Evolutionary conservation across 2,329 filamentous ascomycete genomes (phyloP).

Genomic region (Lecanicillium sp.): DNA sequence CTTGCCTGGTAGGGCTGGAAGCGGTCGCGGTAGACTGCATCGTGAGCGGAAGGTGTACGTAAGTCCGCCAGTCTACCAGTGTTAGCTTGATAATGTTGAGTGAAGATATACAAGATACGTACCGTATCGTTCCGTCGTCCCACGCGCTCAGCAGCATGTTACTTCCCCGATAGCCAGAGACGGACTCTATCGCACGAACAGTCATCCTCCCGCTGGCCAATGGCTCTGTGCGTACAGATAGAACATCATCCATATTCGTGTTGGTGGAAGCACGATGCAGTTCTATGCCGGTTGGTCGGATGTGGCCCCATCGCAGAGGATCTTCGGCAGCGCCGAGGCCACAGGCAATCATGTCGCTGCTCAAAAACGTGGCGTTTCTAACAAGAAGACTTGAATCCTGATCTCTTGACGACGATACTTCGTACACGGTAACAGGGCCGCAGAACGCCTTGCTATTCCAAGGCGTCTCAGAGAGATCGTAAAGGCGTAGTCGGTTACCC

Average conservation of each 20-base stretch:
- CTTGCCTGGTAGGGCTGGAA: constrained; percentile 38
- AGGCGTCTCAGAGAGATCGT: constrained; percentile 14
- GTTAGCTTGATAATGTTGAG: background rate
- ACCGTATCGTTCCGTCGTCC: constrained; percentile 43
- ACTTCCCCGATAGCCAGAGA: constrained; percentile 26
- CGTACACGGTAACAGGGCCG: constrained; percentile 15
- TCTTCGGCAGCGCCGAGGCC: constrained; percentile 32
- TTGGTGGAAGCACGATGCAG: constrained; percentile 27
- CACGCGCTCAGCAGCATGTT: constrained; percentile 42
- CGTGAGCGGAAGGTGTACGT: constrained; percentile 37
- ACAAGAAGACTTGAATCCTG: constrained; percentile 18
- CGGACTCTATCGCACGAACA: constrained; percentile 38
- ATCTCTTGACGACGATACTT: constrained; percentile 16
- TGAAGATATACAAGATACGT: constrained; percentile 8
- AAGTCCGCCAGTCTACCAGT: constrained; percentile 36
- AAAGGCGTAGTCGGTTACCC: constrained; percentile 21
- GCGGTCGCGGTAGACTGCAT: constrained; percentile 44
- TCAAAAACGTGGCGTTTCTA: constrained; percentile 36
- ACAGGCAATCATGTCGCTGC: constrained; percentile 34
- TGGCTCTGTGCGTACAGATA: constrained; percentile 10
- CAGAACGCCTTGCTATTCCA: constrained; percentile 6
- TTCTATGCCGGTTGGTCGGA: constrained; percentile 37
- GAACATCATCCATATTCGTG: background rate
- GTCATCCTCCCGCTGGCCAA: constrained; percentile 27
- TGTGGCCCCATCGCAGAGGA: constrained; percentile 37